Evolutionary conservation across 495 filamentous ascomycete genomes (phyloP).

Genomic region (Neurospora tetrasperma): DNA sequence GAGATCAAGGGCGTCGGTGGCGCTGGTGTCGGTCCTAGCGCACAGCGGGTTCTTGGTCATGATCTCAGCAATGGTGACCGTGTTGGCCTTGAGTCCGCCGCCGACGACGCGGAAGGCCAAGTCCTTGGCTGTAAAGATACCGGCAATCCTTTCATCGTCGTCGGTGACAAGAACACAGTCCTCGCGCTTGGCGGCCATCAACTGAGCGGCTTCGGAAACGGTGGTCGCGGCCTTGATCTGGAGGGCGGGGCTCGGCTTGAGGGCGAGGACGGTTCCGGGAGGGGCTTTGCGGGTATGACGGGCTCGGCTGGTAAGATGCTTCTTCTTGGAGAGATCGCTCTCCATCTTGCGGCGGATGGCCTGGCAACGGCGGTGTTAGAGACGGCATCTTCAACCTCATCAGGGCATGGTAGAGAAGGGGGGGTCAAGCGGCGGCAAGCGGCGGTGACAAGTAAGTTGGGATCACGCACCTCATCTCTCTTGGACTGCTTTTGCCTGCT

Average conservation of each 20-base stretch:
- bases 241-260: constrained; percentile 89
- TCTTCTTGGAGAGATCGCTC: constrained; percentile 96
- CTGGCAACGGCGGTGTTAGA: constrained; percentile 39
- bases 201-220: constrained; percentile 90
- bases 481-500: constrained; percentile 91
- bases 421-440: not conserved
- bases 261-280: constrained; percentile 86
- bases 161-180: constrained; percentile 99
- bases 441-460: not conserved
- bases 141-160: constrained; percentile 92
- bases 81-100: constrained; percentile 78
- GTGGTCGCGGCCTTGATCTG: constrained; percentile 96
- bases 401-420: not conserved
- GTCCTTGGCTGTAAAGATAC: constrained; percentile 99
- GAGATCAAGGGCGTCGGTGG: constrained; percentile 90
- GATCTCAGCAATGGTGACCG: constrained; percentile 90
- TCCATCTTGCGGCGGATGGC: constrained; percentile 95
- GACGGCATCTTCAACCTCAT: constrained; percentile 12
- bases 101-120: constrained; percentile 95
- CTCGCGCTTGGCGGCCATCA: constrained; percentile 98
- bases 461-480: constrained; percentile 80
- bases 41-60: constrained; percentile 99
- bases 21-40: constrained; percentile 93
- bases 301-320: constrained; percentile 61
- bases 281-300: constrained; percentile 85